Base-by-base conservation (phyloP, 2,329 filamentous ascomycete genomes). In the Arthroderma sp. region DNA sequence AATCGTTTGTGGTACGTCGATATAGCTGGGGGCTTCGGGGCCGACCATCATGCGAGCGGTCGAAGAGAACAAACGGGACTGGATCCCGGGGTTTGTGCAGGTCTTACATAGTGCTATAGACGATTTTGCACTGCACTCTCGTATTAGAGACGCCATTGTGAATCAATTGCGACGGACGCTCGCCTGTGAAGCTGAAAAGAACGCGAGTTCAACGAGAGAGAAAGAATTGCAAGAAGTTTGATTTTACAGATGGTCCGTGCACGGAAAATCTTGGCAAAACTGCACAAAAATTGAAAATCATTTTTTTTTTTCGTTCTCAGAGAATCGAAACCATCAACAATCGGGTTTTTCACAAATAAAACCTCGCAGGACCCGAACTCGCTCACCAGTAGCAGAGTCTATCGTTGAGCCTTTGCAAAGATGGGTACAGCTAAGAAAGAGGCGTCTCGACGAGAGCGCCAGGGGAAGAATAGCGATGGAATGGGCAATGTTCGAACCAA, bases 401-500 rank as follows among this genome's bases (percentile, higher is more conserved):
- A 55, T 58, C 61, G 58, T 31, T 55, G 38, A 28, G 57, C 58
- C 57, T 56, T 58, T 57, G 60, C 55, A 69, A 77, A 60, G 43
- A 95, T 95, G 90, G 90, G 90, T 74, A 86, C 84, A 66, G 85
- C 83, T 67, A 97, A 97, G 80, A 96, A 96, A 75, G 91, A 97
- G 76, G 84, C 83, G 63, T 81, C 77, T 71, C 85, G 91, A 75
- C 86, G 87, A 71, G 81, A 80, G 77, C 87, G 90, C 72, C 84
- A 96, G 80, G 89, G 88, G 65, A 91, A 91, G 76, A 81, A 81
- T 54, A 81, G 82, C 64, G 86, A 93, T 82, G 89, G 89, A 71
- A 89, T 95, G 82, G 84, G 76, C 67, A 97, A 97, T 76, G 88
- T 97, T 68, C 88, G 85, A 67, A 79, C 84, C 66, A 98, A 98